Evolutionary conservation across 345 rosid genomes (phyloP).

Genomic region (Gossypium herbaceum): DNA sequence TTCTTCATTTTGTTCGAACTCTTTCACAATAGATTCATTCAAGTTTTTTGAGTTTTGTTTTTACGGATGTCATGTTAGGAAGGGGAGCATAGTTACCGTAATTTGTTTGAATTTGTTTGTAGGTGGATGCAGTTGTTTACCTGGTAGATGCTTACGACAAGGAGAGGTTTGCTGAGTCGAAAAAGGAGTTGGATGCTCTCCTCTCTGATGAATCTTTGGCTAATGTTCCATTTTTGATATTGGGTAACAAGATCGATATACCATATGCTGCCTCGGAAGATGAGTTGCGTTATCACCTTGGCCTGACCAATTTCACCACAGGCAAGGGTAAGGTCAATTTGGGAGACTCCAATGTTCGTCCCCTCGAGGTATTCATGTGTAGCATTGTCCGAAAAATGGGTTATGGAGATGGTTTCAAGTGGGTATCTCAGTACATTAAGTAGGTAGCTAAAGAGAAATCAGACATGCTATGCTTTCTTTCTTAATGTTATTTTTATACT

Average conservation of each 20-base stretch:
- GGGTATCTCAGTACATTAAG: slow-evolving; percentile 73
- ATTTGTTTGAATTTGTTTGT: background rate
- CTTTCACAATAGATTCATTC: background rate
- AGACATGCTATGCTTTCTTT: slow-evolving; percentile 1
- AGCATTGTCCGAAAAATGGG: slow-evolving; percentile 78
- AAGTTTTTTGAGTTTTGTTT: background rate
- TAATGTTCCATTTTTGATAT: slow-evolving; percentile 55
- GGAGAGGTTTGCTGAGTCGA: slow-evolving; percentile 59
- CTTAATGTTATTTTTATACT: slow-evolving; percentile 17
- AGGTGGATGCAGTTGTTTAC: slow-evolving; percentile 76
- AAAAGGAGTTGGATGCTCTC: slow-evolving; percentile 60
- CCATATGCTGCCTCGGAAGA: slow-evolving; percentile 71
- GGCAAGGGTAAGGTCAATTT: slow-evolving; percentile 59
- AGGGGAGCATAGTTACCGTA: background rate
- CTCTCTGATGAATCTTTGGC: slow-evolving; percentile 55
- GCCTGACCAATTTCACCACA: slow-evolving; percentile 63
- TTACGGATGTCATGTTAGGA: background rate
- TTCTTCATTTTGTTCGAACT: background rate
- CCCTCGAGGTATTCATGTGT: slow-evolving; percentile 71
- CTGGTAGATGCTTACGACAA: slow-evolving; percentile 66
- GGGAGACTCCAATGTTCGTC: slow-evolving; percentile 48
- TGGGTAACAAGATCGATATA: slow-evolving; percentile 69
- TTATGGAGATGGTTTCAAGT: slow-evolving; percentile 73
- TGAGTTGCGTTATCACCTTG: slow-evolving; percentile 56
- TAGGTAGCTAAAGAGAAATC: slow-evolving; percentile 19